phyloP scores from a whole-genome alignment of 73 alveolate species.

The Paramecium sexaurelia region DNA sequence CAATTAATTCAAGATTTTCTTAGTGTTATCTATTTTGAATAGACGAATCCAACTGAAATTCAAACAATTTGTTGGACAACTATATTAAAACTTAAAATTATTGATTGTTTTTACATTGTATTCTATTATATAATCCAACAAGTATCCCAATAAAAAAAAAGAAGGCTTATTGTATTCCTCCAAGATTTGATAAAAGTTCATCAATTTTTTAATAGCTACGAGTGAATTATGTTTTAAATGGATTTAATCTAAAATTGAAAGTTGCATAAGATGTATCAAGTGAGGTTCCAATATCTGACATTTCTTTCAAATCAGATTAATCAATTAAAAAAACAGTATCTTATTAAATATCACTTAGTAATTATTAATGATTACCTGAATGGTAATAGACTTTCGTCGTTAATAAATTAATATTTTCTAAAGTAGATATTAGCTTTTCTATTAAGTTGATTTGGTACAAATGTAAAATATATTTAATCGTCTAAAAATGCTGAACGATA shows the following conservation, averaged over 20 bases:
- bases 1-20: not conserved
- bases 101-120: not conserved
- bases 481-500: not conserved
- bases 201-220: slow-evolving; percentile 5
- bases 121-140: not conserved
- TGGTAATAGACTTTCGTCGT: not conserved
- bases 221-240: not conserved
- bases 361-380: not conserved
- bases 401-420: not conserved
- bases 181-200: not conserved
- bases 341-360: not conserved
- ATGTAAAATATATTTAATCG: not conserved
- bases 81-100: not conserved
- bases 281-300: not conserved
- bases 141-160: not conserved
- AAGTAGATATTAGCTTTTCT: not conserved
- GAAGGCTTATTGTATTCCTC: not conserved
- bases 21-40: not conserved
- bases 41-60: not conserved
- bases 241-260: not conserved
- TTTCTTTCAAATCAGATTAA: not conserved
- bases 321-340: not conserved
- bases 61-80: not conserved
- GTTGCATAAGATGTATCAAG: not conserved
- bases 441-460: not conserved